A percentile compares a stretch with the other conserved stretches of the same genome.
Evolutionary conservation across 2,329 filamentous ascomycete genomes (phyloP).

Genomic region (Bipolaris gigantea): DNA sequence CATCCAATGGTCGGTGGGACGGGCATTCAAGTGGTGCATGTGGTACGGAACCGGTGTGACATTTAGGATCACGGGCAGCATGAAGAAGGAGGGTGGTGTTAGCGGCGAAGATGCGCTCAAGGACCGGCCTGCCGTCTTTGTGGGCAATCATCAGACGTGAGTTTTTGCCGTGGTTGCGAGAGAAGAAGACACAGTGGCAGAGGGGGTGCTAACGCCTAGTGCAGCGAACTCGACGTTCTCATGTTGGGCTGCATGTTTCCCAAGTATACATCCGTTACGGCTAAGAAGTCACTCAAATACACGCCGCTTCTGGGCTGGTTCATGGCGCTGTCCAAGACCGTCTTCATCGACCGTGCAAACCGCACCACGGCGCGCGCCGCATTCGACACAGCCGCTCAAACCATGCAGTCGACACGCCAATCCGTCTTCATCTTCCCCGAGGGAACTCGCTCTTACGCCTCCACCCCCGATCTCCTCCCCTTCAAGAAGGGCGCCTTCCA

Average conservation of each 20-base stretch:
- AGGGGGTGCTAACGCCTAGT: constrained; percentile 15
- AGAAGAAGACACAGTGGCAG: background rate
- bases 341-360: constrained; percentile 95
- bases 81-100: constrained; percentile 34
- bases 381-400: constrained; percentile 78
- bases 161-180: constrained; percentile 17
- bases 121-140: constrained; percentile 78
- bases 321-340: constrained; percentile 78
- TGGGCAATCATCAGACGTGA: constrained; percentile 88
- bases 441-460: constrained; percentile 87
- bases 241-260: constrained; percentile 90
- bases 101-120: constrained; percentile 39
- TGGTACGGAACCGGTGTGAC: constrained; percentile 71
- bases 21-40: constrained; percentile 81
- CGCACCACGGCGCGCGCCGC: constrained; percentile 78
- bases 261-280: constrained; percentile 87
- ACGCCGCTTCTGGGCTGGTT: constrained; percentile 93
- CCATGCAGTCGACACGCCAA: constrained; percentile 69
- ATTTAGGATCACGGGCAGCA: constrained; percentile 64
- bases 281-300: constrained; percentile 80
- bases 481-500: constrained; percentile 99
- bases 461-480: constrained; percentile 78
- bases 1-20: constrained; percentile 81
- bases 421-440: constrained; percentile 88
- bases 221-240: constrained; percentile 81